Evolutionary conservation across 208 protist species (phyloP).

Genomic region (Trypanosoma mega): DNA sequence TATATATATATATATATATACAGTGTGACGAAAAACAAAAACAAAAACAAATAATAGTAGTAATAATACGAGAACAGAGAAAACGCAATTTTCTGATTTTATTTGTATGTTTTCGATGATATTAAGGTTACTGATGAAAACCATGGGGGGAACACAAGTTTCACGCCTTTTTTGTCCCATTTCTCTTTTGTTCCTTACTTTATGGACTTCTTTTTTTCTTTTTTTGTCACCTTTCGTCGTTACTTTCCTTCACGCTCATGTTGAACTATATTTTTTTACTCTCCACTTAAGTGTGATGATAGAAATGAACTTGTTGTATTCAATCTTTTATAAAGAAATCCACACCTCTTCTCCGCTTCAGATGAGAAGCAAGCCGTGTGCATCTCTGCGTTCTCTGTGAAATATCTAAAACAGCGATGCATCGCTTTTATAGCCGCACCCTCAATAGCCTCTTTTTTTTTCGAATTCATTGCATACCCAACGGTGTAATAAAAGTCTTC

Average conservation of each 20-base stretch:
- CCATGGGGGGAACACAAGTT: too few species aligned
- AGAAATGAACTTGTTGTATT: neutral
- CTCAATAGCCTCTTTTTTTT: slow-evolving; percentile 59
- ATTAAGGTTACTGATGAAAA: too few species aligned
- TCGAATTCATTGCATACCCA: slow-evolving; percentile 17
- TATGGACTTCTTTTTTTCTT: too few species aligned
- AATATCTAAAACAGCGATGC: slow-evolving; percentile 14
- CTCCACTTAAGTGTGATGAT: too few species aligned
- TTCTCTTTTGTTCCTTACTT: too few species aligned
- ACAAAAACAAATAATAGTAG: neutral
- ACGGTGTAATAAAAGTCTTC: slow-evolving; percentile 38
- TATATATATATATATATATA: slow-evolving; percentile 2
- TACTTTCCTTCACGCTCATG: too few species aligned
- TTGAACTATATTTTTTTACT: too few species aligned
- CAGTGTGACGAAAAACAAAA: neutral
- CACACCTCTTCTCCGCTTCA: slow-evolving; percentile 9
- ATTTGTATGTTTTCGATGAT: too few species aligned
- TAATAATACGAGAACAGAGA: neutral
- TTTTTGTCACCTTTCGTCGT: too few species aligned
- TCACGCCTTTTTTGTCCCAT: too few species aligned
- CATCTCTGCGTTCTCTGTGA: neutral
- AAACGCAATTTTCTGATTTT: too few species aligned
- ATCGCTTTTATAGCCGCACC: slow-evolving; percentile 27
- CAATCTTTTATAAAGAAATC: slow-evolving; percentile 23
- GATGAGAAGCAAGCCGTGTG: neutral